Conservation (phyloP, 768 basidiomycete genomes). For the Clavulina sp. region DNA sequence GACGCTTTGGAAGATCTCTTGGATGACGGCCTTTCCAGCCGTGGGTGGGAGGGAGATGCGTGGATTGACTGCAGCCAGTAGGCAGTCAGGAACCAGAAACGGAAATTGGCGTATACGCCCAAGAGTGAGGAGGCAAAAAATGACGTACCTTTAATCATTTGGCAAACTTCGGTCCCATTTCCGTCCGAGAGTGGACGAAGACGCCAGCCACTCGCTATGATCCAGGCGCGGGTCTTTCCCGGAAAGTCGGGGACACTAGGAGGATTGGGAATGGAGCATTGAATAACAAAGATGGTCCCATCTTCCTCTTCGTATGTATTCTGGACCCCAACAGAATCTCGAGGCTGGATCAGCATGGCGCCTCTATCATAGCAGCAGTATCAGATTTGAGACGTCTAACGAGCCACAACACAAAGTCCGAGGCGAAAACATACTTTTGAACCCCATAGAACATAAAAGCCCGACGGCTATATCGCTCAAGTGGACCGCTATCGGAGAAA, state of each 20-base stretch:
- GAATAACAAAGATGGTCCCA: slow-evolving; percentile 9
- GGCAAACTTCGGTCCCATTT: slow-evolving; percentile 5
- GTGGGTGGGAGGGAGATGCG: slow-evolving; percentile 7
- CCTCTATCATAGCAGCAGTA: too few species aligned
- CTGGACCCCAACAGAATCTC: slow-evolving; percentile 11
- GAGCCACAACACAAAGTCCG: too few species aligned
- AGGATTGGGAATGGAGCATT: slow-evolving; percentile 10
- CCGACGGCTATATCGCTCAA: not conserved
- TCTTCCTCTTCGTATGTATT: slow-evolving; percentile 6
- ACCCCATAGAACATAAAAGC: slow-evolving; percentile 7
- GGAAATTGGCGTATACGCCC: too few species aligned
- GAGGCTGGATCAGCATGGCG: slow-evolving; percentile 6
- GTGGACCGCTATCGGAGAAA: not conserved
- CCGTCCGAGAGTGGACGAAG: slow-evolving; percentile 4
- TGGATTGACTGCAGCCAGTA: slow-evolving; percentile 7
- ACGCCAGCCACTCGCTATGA: slow-evolving; percentile 9
- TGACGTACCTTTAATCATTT: slow-evolving; percentile 10
- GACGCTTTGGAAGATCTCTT: slow-evolving; percentile 7
- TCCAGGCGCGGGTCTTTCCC: slow-evolving; percentile 10
- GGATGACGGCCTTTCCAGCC: slow-evolving; percentile 1
- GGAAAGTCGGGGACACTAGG: slow-evolving; percentile 3
- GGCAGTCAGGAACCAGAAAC: not conserved
- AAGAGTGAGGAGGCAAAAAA: too few species aligned
- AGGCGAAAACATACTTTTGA: slow-evolving; percentile 4
- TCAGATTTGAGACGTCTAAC: too few species aligned